Conservation (phyloP, 2,329 filamentous ascomycete genomes). For the Teratosphaeria nubilosa region DNA sequence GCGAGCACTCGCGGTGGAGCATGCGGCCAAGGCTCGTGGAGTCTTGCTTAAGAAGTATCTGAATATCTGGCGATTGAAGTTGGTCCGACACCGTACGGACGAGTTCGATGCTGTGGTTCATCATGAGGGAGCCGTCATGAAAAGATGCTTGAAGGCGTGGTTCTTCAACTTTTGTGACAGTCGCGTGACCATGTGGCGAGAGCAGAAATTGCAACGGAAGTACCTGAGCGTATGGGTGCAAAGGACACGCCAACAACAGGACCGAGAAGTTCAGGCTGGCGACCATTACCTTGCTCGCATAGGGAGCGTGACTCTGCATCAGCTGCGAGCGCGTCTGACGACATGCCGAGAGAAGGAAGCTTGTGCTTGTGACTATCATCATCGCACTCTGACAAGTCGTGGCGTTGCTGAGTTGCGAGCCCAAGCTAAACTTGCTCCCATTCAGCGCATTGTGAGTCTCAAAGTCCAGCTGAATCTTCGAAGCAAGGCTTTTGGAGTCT, state of each 20-base stretch:
- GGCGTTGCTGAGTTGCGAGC: not conserved
- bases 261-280: slow-evolving; percentile 7
- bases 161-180: slow-evolving; percentile 13
- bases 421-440: slow-evolving; percentile 4
- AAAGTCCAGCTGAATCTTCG: slow-evolving; percentile 38
- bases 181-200: slow-evolving; percentile 25
- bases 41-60: slow-evolving; percentile 47
- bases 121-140: slow-evolving; percentile 19
- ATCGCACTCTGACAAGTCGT: not conserved
- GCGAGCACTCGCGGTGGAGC: slow-evolving; percentile 54
- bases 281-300: not conserved
- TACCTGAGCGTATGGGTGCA: slow-evolving; percentile 6
- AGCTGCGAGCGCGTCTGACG: not conserved
- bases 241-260: not conserved
- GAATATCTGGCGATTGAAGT: slow-evolving; percentile 40
- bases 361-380: not conserved
- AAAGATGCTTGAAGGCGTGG: slow-evolving; percentile 16
- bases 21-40: slow-evolving; percentile 44
- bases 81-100: slow-evolving; percentile 15
- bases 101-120: slow-evolving; percentile 16
- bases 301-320: not conserved
- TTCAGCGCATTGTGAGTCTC: slow-evolving; percentile 23
- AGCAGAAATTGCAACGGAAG: slow-evolving; percentile 15
- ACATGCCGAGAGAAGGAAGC: not conserved
- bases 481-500: slow-evolving; percentile 38